These are phyloP conservation scores for Vinca minor DNA, from an alignment of 257 asterid species.

Conservation along the genomic window DNA sequence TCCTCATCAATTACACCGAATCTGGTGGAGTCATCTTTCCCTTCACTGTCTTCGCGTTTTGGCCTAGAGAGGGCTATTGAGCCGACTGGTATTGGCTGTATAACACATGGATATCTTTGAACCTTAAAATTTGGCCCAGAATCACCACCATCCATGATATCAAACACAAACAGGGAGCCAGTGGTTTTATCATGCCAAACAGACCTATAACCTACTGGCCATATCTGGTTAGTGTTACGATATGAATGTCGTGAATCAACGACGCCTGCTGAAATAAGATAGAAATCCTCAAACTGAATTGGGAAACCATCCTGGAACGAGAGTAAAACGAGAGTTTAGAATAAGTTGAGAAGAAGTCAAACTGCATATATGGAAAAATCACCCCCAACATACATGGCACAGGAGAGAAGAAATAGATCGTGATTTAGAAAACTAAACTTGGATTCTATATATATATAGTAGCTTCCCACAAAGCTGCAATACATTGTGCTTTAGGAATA, in stretches of 20 bases:
- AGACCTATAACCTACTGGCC: constrained; percentile 87
- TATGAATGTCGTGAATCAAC: constrained; percentile 71
- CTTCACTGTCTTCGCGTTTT: constrained; percentile 26
- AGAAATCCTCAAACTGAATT: constrained; percentile 77
- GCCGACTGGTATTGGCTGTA: constrained; percentile 48
- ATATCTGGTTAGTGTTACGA: constrained; percentile 53
- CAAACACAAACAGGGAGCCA: constrained; percentile 81
- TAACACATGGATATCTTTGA: constrained; percentile 70
- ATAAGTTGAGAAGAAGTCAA: not conserved
- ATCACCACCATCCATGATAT: constrained; percentile 80
- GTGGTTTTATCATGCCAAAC: constrained; percentile 94
- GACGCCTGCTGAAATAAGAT: constrained; percentile 63
- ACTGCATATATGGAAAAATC: not conserved
- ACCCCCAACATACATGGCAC: too few species aligned
- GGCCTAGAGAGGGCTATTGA: constrained; percentile 54
- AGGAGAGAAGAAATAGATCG: not conserved
- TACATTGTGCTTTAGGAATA: constrained; percentile 1
- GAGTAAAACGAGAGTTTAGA: constrained; percentile 13
- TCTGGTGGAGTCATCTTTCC: constrained; percentile 33
- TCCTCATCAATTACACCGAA: constrained; percentile 79
- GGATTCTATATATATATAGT: not conserved
- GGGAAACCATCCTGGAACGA: constrained; percentile 74
- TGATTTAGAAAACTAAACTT: not conserved
- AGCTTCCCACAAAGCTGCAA: not conserved
- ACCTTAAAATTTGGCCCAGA: constrained; percentile 68